Percentiles rank a stretch among this genome's conserved stretches.
These are phyloP conservation scores for Novakomyces olei DNA, from an alignment of 805 yeast species.

Conservation along the genomic window DNA sequence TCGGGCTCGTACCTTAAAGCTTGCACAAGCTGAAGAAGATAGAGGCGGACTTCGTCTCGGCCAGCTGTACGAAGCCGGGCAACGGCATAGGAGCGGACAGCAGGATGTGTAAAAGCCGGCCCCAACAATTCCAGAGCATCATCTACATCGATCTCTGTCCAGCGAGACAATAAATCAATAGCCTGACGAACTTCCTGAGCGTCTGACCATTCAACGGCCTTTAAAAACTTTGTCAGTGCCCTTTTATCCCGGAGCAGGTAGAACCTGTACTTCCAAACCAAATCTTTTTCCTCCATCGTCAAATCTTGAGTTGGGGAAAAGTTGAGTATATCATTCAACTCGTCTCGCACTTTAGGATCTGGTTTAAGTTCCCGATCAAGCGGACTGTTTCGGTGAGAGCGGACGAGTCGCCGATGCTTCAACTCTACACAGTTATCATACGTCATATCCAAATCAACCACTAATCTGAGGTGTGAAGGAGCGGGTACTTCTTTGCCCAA, in stretches of 20 bases:
- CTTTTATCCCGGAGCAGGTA: slow-evolving; percentile 46
- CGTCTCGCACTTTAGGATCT: slow-evolving; percentile 57
- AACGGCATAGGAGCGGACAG: slow-evolving; percentile 72
- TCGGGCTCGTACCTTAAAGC: slow-evolving; percentile 67
- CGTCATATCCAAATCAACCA: slow-evolving; percentile 50
- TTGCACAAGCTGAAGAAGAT: slow-evolving; percentile 73
- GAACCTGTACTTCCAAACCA: slow-evolving; percentile 80
- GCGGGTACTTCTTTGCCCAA: not conserved
- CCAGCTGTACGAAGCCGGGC: slow-evolving; percentile 56
- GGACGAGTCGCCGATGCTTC: slow-evolving; percentile 64
- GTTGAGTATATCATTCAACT: slow-evolving; percentile 37
- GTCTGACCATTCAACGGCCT: slow-evolving; percentile 75
- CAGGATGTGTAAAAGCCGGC: slow-evolving; percentile 46
- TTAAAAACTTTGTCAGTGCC: slow-evolving; percentile 59
- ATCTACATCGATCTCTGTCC: slow-evolving; percentile 60
- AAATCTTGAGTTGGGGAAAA: slow-evolving; percentile 72
- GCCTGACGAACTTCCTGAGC: slow-evolving; percentile 62
- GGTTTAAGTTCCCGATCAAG: slow-evolving; percentile 76
- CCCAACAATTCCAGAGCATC: slow-evolving; percentile 75
- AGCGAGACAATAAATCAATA: slow-evolving; percentile 41
- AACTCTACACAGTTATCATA: slow-evolving; percentile 66
- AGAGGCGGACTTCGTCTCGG: slow-evolving; percentile 37
- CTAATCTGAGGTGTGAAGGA: slow-evolving; percentile 14
- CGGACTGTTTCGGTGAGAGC: slow-evolving; percentile 55
- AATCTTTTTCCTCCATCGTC: slow-evolving; percentile 59